phyloP scores from a whole-genome alignment of 2,329 filamentous ascomycete species.

The Dactylellina parvicollis region DNA sequence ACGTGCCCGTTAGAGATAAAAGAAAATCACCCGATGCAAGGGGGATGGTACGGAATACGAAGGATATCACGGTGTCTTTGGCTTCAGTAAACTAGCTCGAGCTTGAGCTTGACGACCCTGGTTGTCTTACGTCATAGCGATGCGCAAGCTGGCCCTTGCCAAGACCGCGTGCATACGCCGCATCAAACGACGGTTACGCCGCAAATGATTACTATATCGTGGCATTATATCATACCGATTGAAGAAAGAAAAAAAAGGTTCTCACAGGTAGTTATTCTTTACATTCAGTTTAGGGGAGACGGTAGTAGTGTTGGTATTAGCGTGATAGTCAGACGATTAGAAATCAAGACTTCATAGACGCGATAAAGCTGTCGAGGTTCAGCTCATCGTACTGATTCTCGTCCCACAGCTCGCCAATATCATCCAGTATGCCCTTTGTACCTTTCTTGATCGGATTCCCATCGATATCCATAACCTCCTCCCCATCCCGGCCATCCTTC shows the following conservation, averaged over 20 bases:
- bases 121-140: slow-evolving; percentile 37
- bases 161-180: slow-evolving; percentile 16
- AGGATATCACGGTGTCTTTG: neutral
- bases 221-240: no score
- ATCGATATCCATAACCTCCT: slow-evolving; percentile 92
- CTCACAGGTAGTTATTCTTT: slow-evolving; percentile 1
- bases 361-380: slow-evolving; percentile 92
- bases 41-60: slow-evolving; percentile 17
- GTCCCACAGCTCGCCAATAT: slow-evolving; percentile 95
- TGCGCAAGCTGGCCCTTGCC: slow-evolving; percentile 17
- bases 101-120: slow-evolving; percentile 2
- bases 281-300: neutral
- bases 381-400: slow-evolving; percentile 98
- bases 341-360: slow-evolving; percentile 76
- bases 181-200: neutral
- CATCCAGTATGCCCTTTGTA: slow-evolving; percentile 95
- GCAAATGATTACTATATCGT: no score
- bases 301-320: neutral
- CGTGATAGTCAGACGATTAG: no score
- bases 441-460: slow-evolving; percentile 93
- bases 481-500: slow-evolving; percentile 69
- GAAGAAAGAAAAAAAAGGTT: neutral
- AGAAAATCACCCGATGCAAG: slow-evolving; percentile 13
- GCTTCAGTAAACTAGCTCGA: neutral
- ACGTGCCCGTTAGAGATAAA: neutral